Evolutionary conservation across 2,329 filamentous ascomycete species (phyloP).

Genomic region (Fonsecaea erecta): DNA sequence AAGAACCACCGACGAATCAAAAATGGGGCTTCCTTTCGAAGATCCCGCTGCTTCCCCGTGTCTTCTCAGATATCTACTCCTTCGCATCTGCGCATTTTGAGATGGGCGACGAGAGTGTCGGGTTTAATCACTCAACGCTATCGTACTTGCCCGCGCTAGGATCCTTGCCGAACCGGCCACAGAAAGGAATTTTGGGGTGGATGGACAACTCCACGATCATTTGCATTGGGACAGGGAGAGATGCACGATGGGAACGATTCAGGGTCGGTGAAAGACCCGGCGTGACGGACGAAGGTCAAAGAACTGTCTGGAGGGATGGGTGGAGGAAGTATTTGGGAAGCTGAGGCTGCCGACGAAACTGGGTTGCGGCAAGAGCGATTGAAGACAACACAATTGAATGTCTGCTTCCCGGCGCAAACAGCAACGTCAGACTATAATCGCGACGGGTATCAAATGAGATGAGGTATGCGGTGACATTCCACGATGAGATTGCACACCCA

Average conservation of each 20-base stretch:
- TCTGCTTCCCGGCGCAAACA: not conserved
- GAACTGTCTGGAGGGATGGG: conserved; percentile 70
- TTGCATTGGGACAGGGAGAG: conserved; percentile 76
- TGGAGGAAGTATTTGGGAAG: conserved; percentile 78
- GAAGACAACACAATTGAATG: not conserved
- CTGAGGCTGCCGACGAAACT: conserved; percentile 18
- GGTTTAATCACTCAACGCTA: conserved; percentile 39
- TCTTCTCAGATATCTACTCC: conserved; percentile 89
- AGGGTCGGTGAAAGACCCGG: conserved; percentile 64
- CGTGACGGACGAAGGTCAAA: conserved; percentile 63
- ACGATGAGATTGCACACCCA: not conserved
- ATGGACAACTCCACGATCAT: conserved; percentile 71
- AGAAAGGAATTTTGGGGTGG: conserved; percentile 88
- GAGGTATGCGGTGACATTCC: not conserved
- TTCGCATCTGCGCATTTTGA: conserved; percentile 82
- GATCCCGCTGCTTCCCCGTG: conserved; percentile 79
- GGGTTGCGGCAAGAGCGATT: not conserved
- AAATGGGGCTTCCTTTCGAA: conserved; percentile 87
- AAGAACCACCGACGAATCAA: conserved; percentile 55
- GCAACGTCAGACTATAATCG: not conserved
- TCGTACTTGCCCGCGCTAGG: conserved; percentile 56
- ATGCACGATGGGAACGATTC: conserved; percentile 89
- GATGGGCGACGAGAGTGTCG: conserved; percentile 72
- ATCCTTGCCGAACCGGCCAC: conserved; percentile 62
- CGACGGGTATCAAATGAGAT: not conserved